phyloP scores from a whole-genome alignment of 208 protist species.

The Acanthamoeba lenticulata region DNA sequence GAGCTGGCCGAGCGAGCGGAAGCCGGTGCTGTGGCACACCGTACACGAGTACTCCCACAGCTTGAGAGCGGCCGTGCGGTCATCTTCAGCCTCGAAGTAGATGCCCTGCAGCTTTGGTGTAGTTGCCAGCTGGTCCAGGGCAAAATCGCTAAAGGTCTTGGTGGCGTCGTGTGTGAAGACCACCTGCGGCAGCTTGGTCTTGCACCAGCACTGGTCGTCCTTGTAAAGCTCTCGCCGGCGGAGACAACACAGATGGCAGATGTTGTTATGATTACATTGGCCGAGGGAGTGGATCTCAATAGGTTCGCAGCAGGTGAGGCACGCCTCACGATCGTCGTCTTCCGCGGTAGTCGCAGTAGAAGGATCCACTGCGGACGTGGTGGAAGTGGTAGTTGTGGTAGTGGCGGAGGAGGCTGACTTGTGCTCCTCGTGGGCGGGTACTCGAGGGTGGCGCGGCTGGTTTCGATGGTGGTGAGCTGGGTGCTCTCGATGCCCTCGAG shows the following conservation, averaged over 20 bases:
- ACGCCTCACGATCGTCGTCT: not conserved
- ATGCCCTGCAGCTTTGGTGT: not conserved
- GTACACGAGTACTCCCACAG: conserved; percentile 24
- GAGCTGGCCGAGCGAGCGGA: not conserved
- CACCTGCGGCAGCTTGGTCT: not conserved
- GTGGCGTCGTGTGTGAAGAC: not conserved
- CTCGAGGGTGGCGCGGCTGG: not conserved
- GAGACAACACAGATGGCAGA: not conserved
- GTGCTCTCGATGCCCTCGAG: not conserved
- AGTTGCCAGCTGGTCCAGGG: not conserved
- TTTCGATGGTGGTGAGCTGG: not conserved
- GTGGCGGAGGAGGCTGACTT: not conserved
- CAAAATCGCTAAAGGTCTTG: not conserved
- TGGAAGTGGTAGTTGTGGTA: not conserved
- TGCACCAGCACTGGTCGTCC: not conserved
- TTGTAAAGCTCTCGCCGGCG: not conserved
- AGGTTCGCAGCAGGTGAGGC: not conserved
- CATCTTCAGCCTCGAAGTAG: not conserved
- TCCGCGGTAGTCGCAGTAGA: not conserved
- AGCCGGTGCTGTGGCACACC: not conserved
- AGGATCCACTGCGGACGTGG: not conserved
- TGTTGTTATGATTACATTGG: not conserved
- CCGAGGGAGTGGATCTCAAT: not conserved
- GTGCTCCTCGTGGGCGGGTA: not conserved
- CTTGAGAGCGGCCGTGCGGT: not conserved